These are phyloP conservation scores for Leccinum ochraceum DNA, from an alignment of 768 basidiomycete genomes.

Conservation along the genomic window DNA sequence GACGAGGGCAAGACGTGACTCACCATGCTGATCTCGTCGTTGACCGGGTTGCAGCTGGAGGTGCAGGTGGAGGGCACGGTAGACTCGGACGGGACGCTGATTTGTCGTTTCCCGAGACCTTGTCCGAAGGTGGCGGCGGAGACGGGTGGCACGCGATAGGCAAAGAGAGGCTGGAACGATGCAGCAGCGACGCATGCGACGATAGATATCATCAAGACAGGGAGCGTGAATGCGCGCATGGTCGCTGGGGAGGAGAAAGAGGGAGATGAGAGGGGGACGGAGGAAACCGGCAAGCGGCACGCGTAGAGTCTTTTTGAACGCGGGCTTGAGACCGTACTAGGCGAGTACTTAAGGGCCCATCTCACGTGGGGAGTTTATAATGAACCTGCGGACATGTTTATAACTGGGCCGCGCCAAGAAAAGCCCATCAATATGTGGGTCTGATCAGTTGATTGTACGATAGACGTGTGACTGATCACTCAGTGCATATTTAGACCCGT, in stretches of 20 bases:
- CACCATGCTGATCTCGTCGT: conserved; percentile 26
- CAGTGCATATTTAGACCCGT: neutral
- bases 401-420: neutral
- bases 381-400: neutral
- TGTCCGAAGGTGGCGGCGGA: conserved; percentile 4
- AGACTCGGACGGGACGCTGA: conserved; percentile 12
- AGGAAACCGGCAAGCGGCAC: neutral
- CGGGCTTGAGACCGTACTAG: too few species aligned
- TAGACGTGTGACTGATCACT: neutral
- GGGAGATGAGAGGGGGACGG: conserved; percentile 4
- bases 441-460: neutral
- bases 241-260: neutral
- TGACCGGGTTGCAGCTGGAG: conserved; percentile 25
- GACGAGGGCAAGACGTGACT: neutral
- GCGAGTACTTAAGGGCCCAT: neutral
- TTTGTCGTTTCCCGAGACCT: conserved; percentile 16
- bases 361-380: neutral
- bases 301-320: neutral
- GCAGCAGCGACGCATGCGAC: conserved; percentile 4
- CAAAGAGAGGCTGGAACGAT: conserved; percentile 5
- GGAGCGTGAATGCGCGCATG: conserved; percentile 15
- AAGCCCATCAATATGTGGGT: neutral
- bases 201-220: conserved; percentile 5
- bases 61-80: conserved; percentile 27
- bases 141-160: neutral